phyloP scores from a whole-genome alignment of 148 eudicot species.

The Rhododendron kiyosumense region DNA sequence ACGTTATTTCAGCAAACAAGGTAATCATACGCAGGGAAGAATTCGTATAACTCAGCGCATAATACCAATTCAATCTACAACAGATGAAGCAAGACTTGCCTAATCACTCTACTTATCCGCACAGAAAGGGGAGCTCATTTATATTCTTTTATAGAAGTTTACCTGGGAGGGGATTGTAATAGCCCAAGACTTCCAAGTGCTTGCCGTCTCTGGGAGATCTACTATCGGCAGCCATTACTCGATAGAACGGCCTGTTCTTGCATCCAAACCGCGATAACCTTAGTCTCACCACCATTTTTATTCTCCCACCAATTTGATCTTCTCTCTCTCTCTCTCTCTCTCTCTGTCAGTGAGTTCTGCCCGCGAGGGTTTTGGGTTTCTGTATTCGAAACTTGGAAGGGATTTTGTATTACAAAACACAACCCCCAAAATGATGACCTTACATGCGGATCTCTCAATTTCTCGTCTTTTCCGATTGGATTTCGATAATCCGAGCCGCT shows the following conservation, averaged over 20 bases:
- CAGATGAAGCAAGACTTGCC: background rate
- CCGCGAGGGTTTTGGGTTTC: background rate
- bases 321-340: background rate
- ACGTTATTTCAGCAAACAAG: background rate
- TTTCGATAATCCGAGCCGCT: no score
- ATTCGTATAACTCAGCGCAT: background rate
- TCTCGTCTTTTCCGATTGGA: no score
- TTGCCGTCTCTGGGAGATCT: slow-evolving; percentile 95
- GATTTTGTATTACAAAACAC: no score
- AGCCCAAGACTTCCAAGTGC: slow-evolving; percentile 86
- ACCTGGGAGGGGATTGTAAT: slow-evolving; percentile 96
- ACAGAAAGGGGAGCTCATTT: background rate
- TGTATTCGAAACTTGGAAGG: background rate
- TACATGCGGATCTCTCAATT: no score
- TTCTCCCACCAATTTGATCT: background rate
- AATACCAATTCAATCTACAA: background rate
- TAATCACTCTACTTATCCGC: background rate
- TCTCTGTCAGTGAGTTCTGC: background rate
- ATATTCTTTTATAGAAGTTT: background rate
- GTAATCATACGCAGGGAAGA: background rate
- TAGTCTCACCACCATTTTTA: slow-evolving; percentile 70
- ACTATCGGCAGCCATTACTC: slow-evolving; percentile 89
- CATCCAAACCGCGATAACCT: slow-evolving; percentile 84
- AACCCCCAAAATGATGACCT: no score
- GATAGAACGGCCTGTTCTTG: slow-evolving; percentile 70